Evolutionary conservation across 202 grass and related monocot species (phyloP), one percentile per base, ranked within the genome.

Genomic region (Elaeis oleifera): DNA sequence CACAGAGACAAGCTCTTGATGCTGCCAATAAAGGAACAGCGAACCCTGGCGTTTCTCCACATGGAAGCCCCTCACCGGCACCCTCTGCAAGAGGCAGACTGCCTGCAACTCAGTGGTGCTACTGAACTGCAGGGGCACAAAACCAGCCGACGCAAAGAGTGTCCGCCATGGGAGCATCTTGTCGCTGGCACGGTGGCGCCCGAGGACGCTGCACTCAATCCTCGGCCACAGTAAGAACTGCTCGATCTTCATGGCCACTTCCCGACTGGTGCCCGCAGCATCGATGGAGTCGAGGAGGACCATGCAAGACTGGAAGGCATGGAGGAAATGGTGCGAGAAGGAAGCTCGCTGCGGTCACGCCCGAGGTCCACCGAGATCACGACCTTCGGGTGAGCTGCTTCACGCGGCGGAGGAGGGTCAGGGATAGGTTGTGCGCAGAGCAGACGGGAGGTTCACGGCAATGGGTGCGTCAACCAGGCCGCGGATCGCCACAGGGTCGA

Each of bases 241-340:
- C 48, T 90, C 90, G 20, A 95, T 95, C 78, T 90, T 95, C 50
- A 15, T 75, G 16, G 72, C 69, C 18, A 66, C 52, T 36, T 90
- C 90, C 19, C 44, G 24, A 50, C 77, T 82, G 18, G 79, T 72
- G 25, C 86, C 80, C 19, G 83, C 76, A 1, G 86, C 86, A 28
- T 95, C 90, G 21, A 95, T 82, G 24, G 90, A 95, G 51, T 95
- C 86, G 1, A 95, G 80, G 22, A 95, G 83, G 63, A 84, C 79
- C 69, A 80, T 63, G 26, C 83, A 87, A 44, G 83, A 89, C 23
- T 90, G 83, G 59, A 95, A 87, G 70, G 83, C 74, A 58, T 82
- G 82, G 64, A 95, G 66, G 54, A 95, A 95, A 72, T 95, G 83
- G 49, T 86, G 80, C 1, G 69, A 74, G 76, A 87, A 95, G 21